Conservation (phyloP, 345 rosid genomes). For the Sisymbrium irio region DNA sequence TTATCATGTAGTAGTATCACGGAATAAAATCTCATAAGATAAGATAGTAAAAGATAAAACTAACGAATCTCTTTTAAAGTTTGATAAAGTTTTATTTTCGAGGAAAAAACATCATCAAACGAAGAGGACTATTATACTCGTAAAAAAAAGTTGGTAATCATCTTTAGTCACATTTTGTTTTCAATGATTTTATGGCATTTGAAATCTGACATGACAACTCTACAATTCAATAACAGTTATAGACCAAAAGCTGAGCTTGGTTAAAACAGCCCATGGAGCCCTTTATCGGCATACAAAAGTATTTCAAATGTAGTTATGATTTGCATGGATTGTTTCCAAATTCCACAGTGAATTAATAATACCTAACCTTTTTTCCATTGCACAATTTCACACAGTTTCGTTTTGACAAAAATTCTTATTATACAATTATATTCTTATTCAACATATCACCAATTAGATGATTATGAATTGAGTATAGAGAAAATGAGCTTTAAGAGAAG, state of each 20-base stretch:
- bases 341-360: background rate
- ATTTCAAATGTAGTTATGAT: background rate
- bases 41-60: background rate
- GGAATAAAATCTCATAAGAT: background rate
- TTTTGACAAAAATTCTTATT: too few relatives aligned
- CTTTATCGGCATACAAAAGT: background rate
- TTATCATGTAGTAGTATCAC: background rate
- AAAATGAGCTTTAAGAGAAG: too few relatives aligned
- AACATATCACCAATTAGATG: too few relatives aligned
- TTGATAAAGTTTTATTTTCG: background rate
- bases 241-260: background rate
- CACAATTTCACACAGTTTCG: background rate
- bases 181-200: background rate
- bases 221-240: background rate
- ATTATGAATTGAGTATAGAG: too few relatives aligned
- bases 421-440: too few relatives aligned
- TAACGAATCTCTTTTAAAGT: background rate
- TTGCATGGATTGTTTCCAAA: background rate
- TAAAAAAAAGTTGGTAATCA: background rate
- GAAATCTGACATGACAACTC: background rate
- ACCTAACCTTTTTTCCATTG: background rate
- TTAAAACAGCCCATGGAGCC: background rate
- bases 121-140: conserved; percentile 2
- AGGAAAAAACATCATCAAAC: conserved; percentile 3
- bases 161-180: background rate